Base-by-base conservation (phyloP, 139 green algal species). In the Deuterostichococcus epilithicus region DNA sequence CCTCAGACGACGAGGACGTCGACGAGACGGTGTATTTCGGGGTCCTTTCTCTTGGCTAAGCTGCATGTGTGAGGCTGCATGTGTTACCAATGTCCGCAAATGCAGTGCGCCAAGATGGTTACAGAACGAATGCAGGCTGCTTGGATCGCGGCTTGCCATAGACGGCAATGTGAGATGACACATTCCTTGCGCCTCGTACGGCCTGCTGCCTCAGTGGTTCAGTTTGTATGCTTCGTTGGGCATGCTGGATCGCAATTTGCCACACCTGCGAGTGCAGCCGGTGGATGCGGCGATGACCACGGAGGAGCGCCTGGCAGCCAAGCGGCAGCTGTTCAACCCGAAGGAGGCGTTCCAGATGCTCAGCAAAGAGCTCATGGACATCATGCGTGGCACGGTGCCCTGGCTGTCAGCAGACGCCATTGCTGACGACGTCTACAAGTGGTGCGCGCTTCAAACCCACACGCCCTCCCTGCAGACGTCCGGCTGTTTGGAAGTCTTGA, bases 401-500 rank as follows among this genome's bases (percentile, higher is more conserved):
- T 83, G 18, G 45, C 72, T 86, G 67, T 33, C 77, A 34, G 80
- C 84, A 44, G 85, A 91, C 59, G 81, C 80, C 8, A 76, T 79
- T 20, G 78, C n/a, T 47, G 84, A 91, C 65, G 85, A 92, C 60
- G 75, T 94, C 47, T 94, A 91, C 81, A 72, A 80, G n/a, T 96
- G 91, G 91, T 33, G 86, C 94, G 59, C 77, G 85, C 71, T 79
- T 91, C 58, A 80, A 76, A 80, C 2, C 66, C 71, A 3, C 63
- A 35, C 3, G 82, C 45, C 3, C 72, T 26, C 3, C 70, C 91
- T 42, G 86, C 76, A 6, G 76, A 90, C 83, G 88, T 88, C 76
- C 15, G 79, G 33, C 25, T 37, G 0, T 0, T 38, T 59, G 34
- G 10, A 74, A 8, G 20, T 1, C 22, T 52, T 1, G 35, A 73